Evolutionary conservation across 352 stramenopile genomes (phyloP).

Genomic region (Globisporangium emineosum): DNA sequence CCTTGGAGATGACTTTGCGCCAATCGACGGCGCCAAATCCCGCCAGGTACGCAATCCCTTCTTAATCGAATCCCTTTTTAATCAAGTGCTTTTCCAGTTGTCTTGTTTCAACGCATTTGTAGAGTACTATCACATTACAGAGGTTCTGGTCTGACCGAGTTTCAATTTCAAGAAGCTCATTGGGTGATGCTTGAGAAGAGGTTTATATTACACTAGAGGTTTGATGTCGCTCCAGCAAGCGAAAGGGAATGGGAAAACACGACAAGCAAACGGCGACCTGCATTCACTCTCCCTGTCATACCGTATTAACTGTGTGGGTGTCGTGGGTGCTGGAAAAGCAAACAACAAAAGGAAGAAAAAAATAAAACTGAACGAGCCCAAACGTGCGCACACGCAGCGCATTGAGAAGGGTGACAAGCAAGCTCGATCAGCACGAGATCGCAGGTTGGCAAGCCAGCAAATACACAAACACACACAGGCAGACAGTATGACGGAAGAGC

Average conservation of each 20-base stretch:
- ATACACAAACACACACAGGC: neutral
- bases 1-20: neutral
- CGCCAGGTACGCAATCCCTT: neutral
- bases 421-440: too few relatives aligned
- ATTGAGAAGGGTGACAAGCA: neutral
- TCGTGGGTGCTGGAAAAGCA: neutral
- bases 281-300: constrained; percentile 2
- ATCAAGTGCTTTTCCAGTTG: neutral
- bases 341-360: neutral
- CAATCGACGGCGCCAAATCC: neutral
- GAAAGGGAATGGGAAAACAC: neutral
- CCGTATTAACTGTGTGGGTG: neutral
- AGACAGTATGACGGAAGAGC: constrained; percentile 5
- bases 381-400: neutral
- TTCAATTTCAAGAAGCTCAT: neutral
- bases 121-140: neutral
- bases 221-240: neutral
- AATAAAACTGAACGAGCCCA: constrained; percentile 9
- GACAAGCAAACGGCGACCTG: constrained; percentile 2
- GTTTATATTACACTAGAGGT: neutral
- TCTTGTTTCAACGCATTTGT: neutral
- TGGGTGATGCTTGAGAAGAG: constrained; percentile 1
- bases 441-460: too few relatives aligned
- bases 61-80: neutral
- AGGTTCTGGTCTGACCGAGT: neutral